Conservation (phyloP, 495 filamentous ascomycete species). For the Talaromyces borbonicus region DNA sequence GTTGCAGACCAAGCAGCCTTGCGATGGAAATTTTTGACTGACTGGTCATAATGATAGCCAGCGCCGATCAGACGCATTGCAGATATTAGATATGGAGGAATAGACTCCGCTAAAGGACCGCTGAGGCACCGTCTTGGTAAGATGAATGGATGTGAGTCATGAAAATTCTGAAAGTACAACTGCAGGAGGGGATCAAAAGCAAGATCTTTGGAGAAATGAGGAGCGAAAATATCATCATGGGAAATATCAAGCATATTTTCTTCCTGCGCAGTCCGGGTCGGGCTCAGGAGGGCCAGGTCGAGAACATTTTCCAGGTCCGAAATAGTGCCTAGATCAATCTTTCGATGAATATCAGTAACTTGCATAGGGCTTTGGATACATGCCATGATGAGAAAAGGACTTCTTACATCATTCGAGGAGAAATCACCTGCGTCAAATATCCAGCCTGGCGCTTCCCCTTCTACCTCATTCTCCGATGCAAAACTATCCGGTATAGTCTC, state of each 20-base stretch:
- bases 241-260: background rate
- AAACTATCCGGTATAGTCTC: background rate
- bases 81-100: slow-evolving; percentile 34
- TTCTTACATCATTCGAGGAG: too few species aligned
- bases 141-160: slow-evolving; percentile 58
- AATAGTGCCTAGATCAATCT: background rate
- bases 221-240: background rate
- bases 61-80: slow-evolving; percentile 64
- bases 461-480: background rate
- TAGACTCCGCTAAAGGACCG: slow-evolving; percentile 20
- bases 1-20: slow-evolving; percentile 20
- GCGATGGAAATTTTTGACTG: background rate
- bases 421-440: too few species aligned
- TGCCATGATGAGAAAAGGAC: too few species aligned
- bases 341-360: background rate
- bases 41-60: slow-evolving; percentile 19
- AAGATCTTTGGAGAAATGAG: background rate
- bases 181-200: slow-evolving; percentile 30
- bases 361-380: background rate
- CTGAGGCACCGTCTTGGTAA: slow-evolving; percentile 40
- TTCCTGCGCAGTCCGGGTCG: background rate
- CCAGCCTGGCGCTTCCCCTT: too few species aligned
- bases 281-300: background rate
- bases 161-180: slow-evolving; percentile 54
- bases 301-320: background rate